Evolutionary conservation across 306 rosid genomes (phyloP), one percentile per base, ranked within the genome.

Genomic region (Astragalus membranaceus): DNA sequence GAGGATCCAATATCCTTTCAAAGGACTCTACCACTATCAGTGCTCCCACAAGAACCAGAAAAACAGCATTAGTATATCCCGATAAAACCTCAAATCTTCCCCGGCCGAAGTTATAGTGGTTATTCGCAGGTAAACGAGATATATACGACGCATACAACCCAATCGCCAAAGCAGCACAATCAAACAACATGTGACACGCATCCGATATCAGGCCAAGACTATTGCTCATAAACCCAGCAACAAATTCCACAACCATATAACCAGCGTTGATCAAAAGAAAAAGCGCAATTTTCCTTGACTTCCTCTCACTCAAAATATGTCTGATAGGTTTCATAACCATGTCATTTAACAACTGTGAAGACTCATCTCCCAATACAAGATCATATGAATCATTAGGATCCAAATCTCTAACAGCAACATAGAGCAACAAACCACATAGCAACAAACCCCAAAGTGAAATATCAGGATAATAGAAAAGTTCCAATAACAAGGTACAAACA

Each of bases 161-260:
- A 78, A 93, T 88, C 6, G 98, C 97, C 79, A 93, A 77, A 62
- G 98, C 98, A 82, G 96, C 98, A 84, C 98, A 93, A 77, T 93
- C 98, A 80, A 93, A 93, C 88, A 93, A 78, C 98, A 93, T 93
- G 75, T 93, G 98, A 64, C 98, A 92, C 0, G 96, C 98, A 85
- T 92, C 98, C 4, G 98, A 88, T 71, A 92, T 92, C 70, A 92
- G 78, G 11, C 98, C 98, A 67, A 92, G 88, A 82, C 98, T 92
- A 77, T 92, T 92, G 81, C 98, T 88, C 98, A 89, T 88, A 67
- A 92, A 92, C 48, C 96, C 98, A 10, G 82, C 96, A 81, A 80
- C 85, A 76, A 92, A 92, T 37, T 92, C 98, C 82, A 92, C 98
- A 79, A 89, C 80, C 98, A 92, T 92, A 78, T 92, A 92, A 0